phyloP scores from a whole-genome alignment of 2,329 filamentous ascomycete species.

The Paecilomyces formosus region DNA sequence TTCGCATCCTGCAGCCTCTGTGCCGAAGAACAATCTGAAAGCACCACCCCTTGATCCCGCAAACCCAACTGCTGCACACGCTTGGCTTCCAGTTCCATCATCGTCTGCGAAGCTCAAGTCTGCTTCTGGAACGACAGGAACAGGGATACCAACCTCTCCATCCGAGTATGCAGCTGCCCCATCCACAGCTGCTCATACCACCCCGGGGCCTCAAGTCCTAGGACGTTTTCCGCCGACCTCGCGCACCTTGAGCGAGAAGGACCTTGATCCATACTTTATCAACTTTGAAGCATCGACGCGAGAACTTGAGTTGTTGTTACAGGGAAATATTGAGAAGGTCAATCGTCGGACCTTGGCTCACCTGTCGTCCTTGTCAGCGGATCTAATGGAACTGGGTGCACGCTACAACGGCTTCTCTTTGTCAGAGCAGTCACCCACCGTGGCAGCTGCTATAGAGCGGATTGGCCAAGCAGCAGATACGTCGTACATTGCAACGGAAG shows the following conservation, averaged over 20 bases:
- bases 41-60: constrained; percentile 91
- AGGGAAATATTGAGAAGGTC: constrained; percentile 93
- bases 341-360: constrained; percentile 85
- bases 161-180: constrained; percentile 31
- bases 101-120: constrained; percentile 76
- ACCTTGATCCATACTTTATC: constrained; percentile 92
- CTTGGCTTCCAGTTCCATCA: constrained; percentile 78
- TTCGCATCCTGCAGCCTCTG: constrained; percentile 79
- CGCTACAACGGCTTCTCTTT: constrained; percentile 94
- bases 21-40: constrained; percentile 90
- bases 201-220: constrained; percentile 55
- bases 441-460: constrained; percentile 88
- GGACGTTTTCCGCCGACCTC: constrained; percentile 76
- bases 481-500: constrained; percentile 92
- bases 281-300: constrained; percentile 88
- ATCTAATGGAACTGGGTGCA: constrained; percentile 89
- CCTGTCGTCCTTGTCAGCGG: constrained; percentile 71
- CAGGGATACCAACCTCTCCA: constrained; percentile 50
- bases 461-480: constrained; percentile 91
- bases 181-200: constrained; percentile 5
- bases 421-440: constrained; percentile 79
- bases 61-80: constrained; percentile 82
- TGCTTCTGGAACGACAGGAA: constrained; percentile 32
- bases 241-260: constrained; percentile 71
- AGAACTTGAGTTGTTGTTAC: constrained; percentile 79